Conservation (phyloP, 2,329 filamentous ascomycete species). For the Aureobasidium subglaciale region DNA sequence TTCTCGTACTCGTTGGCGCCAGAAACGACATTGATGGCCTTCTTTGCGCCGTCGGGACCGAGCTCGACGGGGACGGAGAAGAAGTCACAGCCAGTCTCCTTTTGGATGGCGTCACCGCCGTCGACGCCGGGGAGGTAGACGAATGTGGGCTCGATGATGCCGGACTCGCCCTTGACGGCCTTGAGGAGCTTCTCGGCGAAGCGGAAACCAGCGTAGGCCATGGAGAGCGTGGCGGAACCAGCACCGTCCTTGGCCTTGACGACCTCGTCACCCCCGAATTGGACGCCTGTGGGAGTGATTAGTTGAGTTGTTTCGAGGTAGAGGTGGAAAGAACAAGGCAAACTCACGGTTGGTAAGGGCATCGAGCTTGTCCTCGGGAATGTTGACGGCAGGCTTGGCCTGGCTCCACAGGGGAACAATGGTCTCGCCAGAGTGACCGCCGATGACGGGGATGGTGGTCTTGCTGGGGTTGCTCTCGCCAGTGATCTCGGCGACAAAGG, state of each 20-base stretch:
- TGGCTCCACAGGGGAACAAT: slow-evolving; percentile 97
- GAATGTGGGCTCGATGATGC: slow-evolving; percentile 88
- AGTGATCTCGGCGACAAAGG: slow-evolving; percentile 80
- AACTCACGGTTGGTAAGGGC: slow-evolving; percentile 73
- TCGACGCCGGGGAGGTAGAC: slow-evolving; percentile 88
- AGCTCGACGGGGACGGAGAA: slow-evolving; percentile 96
- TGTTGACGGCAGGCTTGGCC: slow-evolving; percentile 68
- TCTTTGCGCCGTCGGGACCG: slow-evolving; percentile 77
- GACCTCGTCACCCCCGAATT: slow-evolving; percentile 96
- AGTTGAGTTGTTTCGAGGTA: no score
- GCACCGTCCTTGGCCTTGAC: slow-evolving; percentile 90
- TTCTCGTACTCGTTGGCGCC: slow-evolving; percentile 81
- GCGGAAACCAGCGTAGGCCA: slow-evolving; percentile 92
- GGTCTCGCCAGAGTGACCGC: slow-evolving; percentile 95
- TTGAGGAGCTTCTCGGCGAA: slow-evolving; percentile 93
- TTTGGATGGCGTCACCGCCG: slow-evolving; percentile 77
- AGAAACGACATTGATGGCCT: slow-evolving; percentile 72
- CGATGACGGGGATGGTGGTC: slow-evolving; percentile 83
- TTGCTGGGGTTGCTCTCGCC: slow-evolving; percentile 78
- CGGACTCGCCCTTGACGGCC: slow-evolving; percentile 81
- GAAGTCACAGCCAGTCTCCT: slow-evolving; percentile 78
- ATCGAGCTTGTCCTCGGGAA: slow-evolving; percentile 85
- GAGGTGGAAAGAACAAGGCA: neutral
- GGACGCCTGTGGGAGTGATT: slow-evolving; percentile 51
- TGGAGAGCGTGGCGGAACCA: slow-evolving; percentile 85